Conservation (phyloP, 352 stramenopile species). For the Thalassiosira livingstoniorum region DNA sequence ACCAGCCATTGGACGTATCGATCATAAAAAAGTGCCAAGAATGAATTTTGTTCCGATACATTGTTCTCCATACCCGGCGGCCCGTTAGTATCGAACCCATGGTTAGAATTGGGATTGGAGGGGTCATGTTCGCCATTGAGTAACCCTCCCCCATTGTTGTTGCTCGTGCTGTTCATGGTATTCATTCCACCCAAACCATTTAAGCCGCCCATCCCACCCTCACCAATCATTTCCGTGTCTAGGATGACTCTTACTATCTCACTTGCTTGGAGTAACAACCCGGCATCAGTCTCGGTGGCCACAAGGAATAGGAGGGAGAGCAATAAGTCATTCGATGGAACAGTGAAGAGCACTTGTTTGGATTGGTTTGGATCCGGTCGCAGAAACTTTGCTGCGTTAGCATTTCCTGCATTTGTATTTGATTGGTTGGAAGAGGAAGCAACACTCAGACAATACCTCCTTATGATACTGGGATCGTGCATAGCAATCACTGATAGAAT, state of each 20-base stretch:
- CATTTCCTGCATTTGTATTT: neutral
- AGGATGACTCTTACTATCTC: conserved; percentile 83
- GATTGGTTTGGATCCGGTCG: conserved; percentile 70
- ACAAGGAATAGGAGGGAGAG: conserved; percentile 74
- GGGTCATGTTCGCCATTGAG: conserved; percentile 46
- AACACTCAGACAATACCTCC: conserved; percentile 65
- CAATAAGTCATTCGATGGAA: conserved; percentile 71
- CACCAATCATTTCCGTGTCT: conserved; percentile 76
- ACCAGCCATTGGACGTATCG: conserved; percentile 88
- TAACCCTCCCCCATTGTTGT: conserved; percentile 38
- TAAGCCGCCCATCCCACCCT: conserved; percentile 55
- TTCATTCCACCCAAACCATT: too few species aligned
- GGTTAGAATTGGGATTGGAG: conserved; percentile 15
- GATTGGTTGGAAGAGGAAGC: too few species aligned
- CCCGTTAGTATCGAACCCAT: neutral
- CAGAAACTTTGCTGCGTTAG: neutral
- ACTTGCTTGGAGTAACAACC: conserved; percentile 77
- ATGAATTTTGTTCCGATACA: conserved; percentile 84
- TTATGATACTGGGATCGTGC: conserved; percentile 76
- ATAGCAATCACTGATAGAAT: conserved; percentile 77
- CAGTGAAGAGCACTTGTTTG: conserved; percentile 73
- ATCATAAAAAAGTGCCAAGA: conserved; percentile 88
- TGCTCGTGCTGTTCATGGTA: too few species aligned
- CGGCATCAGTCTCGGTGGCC: conserved; percentile 76
- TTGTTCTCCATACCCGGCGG: too few species aligned